A percentile compares a stretch with the other conserved stretches of the same genome.
These are phyloP conservation scores for Escovopsis weberi DNA, from an alignment of 2,329 filamentous ascomycete species.

Conservation along the genomic window DNA sequence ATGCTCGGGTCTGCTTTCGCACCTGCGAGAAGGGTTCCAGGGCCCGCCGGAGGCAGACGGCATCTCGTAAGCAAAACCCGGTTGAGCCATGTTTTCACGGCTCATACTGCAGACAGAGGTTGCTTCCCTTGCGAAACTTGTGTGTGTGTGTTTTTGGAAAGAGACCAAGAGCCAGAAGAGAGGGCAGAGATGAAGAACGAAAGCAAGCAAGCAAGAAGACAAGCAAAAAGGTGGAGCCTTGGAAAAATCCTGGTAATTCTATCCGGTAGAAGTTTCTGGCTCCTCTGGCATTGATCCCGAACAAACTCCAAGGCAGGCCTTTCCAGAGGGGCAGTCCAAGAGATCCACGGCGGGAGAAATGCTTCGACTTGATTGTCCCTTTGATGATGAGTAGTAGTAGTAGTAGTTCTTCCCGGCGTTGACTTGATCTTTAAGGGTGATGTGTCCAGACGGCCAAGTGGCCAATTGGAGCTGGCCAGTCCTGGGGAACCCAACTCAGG, in stretches of 20 bases:
- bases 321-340: conserved; percentile 1
- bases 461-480: conserved; percentile 6
- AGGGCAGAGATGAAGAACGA: background rate
- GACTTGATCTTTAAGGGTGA: conserved; percentile 1
- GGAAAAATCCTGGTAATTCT: conserved; percentile 4
- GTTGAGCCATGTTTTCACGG: conserved; percentile 29
- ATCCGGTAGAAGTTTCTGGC: conserved; percentile 3
- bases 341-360: conserved; percentile 4
- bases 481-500: background rate
- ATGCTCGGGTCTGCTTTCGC: conserved; percentile 18
- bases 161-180: background rate
- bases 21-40: conserved; percentile 39
- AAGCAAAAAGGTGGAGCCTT: background rate
- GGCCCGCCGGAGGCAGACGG: conserved; percentile 31
- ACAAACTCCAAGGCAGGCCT: conserved; percentile 1
- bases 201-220: background rate
- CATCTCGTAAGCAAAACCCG: conserved; percentile 33
- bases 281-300: conserved; percentile 6
- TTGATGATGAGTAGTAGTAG: background rate
- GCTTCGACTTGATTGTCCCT: conserved; percentile 4
- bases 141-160: too few species aligned
- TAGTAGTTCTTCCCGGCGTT: background rate
- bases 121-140: too few species aligned
- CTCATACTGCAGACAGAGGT: conserved; percentile 16
- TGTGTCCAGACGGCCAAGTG: conserved; percentile 5